Percentiles rank a stretch among this genome's conserved stretches.
phyloP scores from a whole-genome alignment of 768 basidiomycete species.

The Panaeolus papilionaceus region DNA sequence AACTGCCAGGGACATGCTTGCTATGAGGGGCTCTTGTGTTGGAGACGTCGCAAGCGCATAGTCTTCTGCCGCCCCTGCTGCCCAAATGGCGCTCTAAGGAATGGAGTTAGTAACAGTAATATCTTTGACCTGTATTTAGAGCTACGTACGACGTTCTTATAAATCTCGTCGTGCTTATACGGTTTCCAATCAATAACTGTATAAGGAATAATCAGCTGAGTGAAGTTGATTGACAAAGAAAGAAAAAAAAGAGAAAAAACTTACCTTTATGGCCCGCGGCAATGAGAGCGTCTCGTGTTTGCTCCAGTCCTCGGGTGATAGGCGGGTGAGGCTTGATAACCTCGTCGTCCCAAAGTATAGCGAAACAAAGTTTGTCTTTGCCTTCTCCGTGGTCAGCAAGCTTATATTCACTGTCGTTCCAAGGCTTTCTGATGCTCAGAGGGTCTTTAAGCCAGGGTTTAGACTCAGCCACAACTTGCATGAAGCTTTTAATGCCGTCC shows the following conservation, averaged over 20 bases:
- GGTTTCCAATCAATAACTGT: conserved; percentile 77
- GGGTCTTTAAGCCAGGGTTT: conserved; percentile 77
- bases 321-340: conserved; percentile 69
- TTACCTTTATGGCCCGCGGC: conserved; percentile 71
- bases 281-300: conserved; percentile 58
- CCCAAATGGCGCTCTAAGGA: conserved; percentile 47
- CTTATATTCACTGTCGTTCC: conserved; percentile 64
- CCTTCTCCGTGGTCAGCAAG: conserved; percentile 55
- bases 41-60: conserved; percentile 39
- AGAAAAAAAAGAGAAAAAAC: background rate
- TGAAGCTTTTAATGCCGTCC: conserved; percentile 68
- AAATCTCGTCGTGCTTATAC: conserved; percentile 55
- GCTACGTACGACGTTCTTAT: conserved; percentile 44
- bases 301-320: conserved; percentile 61
- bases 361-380: conserved; percentile 60
- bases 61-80: conserved; percentile 56
- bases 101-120: conserved; percentile 7
- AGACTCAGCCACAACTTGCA: conserved; percentile 61
- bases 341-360: conserved; percentile 72
- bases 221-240: background rate
- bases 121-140: background rate
- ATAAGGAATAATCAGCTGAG: background rate
- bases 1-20: conserved; percentile 47
- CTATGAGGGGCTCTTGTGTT: conserved; percentile 62
- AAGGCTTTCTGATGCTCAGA: conserved; percentile 57